Evolutionary conservation across 257 asterid genomes (phyloP).

Genomic region (Fraxinus quadrangulata): DNA sequence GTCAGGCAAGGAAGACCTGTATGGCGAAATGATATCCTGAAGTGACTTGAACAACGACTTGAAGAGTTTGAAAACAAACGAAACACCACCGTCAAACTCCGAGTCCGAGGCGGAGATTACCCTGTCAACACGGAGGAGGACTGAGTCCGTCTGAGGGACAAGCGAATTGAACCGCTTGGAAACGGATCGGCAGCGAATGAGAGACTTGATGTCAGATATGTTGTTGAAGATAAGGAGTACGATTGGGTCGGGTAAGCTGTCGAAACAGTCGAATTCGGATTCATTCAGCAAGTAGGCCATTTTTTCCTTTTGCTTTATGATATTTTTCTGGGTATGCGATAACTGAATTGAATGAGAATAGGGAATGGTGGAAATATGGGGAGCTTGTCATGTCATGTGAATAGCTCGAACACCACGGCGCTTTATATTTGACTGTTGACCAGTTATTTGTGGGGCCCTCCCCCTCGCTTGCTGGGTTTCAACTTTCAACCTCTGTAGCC

Average conservation of each 20-base stretch:
- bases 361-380: not conserved
- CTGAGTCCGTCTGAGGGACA: constrained; percentile 60
- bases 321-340: not conserved
- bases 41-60: constrained; percentile 44
- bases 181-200: constrained; percentile 56
- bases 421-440: constrained; percentile 13
- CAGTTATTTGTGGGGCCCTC: not conserved
- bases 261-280: constrained; percentile 45
- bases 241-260: constrained; percentile 65
- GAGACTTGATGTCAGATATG: constrained; percentile 57
- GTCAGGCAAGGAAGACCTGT: constrained; percentile 14
- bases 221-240: constrained; percentile 56
- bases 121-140: constrained; percentile 69
- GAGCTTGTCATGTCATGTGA: not conserved
- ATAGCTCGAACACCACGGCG: constrained; percentile 2
- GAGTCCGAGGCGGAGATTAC: constrained; percentile 51
- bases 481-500: too few species aligned
- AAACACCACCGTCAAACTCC: constrained; percentile 33
- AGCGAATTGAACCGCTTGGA: constrained; percentile 54
- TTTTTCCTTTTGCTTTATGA: too few species aligned
- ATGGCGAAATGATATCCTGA: constrained; percentile 36
- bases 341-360: not conserved
- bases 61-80: constrained; percentile 41
- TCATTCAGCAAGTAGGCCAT: constrained; percentile 35
- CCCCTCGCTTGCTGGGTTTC: too few species aligned